Evolutionary conservation across 2,329 filamentous ascomycete species (phyloP).

Genomic region (Colletotrichum sp.): DNA sequence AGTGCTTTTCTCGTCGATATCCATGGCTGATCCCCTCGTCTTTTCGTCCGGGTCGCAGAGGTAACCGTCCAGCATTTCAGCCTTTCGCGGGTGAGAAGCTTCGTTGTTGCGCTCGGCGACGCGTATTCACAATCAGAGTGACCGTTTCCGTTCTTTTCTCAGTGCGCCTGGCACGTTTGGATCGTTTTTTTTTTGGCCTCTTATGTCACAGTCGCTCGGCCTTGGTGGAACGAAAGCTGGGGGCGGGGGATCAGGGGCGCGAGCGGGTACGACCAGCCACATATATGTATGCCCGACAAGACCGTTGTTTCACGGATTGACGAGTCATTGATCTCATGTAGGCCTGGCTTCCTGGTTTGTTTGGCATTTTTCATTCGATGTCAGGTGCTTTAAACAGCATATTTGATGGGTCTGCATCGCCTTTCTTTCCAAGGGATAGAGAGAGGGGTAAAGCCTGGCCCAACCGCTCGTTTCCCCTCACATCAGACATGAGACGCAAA

Average conservation of each 20-base stretch:
- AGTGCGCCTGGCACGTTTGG: background rate
- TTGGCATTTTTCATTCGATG: constrained; percentile 6
- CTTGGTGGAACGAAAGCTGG: constrained; percentile 24
- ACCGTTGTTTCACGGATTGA: constrained; percentile 26
- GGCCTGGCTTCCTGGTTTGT: background rate
- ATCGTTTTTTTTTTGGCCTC: background rate
- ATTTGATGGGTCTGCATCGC: background rate
- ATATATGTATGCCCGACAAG: constrained; percentile 82
- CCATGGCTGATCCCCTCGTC: background rate
- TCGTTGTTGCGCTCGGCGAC: background rate
- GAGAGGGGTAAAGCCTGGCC: background rate
- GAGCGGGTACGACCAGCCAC: constrained; percentile 74
- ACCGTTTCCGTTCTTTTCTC: background rate
- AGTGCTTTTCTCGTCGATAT: constrained; percentile 17
- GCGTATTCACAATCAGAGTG: background rate
- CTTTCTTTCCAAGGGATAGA: background rate
- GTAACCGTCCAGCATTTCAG: background rate
- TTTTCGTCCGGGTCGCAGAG: background rate
- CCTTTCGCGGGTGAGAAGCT: background rate
- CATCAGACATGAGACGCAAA: background rate
- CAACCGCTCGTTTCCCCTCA: background rate
- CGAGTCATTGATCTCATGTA: constrained; percentile 4
- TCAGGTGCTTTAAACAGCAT: constrained; percentile 2
- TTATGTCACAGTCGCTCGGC: background rate
- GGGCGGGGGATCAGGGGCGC: constrained; percentile 47